Evolutionary conservation across 2,329 filamentous ascomycete genomes (phyloP).

Genomic region (Penicillium sp.): DNA sequence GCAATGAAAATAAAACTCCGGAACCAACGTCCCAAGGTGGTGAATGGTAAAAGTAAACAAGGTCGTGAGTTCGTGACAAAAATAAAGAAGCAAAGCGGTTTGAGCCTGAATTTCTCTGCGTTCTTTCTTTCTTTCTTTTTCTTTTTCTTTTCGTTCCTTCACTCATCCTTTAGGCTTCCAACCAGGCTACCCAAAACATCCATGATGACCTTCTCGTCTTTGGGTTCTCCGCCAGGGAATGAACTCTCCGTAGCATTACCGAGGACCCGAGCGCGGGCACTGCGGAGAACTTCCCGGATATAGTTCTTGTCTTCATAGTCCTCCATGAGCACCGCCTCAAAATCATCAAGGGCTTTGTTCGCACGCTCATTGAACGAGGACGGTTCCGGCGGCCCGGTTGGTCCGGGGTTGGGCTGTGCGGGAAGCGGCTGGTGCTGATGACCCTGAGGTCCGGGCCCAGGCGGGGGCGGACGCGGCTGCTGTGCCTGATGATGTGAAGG

Average conservation of each 20-base stretch:
- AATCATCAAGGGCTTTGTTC: conserved; percentile 50
- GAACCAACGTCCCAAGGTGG: conserved; percentile 1
- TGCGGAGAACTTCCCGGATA: conserved; percentile 49
- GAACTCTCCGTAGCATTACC: conserved; percentile 46
- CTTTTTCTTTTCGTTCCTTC: background rate
- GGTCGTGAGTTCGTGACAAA: conserved; percentile 12
- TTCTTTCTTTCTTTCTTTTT: background rate
- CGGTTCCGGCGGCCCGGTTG: conserved; percentile 32
- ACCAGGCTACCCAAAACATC: conserved; percentile 46
- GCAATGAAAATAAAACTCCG: conserved; percentile 10
- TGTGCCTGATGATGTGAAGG: conserved; percentile 25
- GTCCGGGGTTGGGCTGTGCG: conserved; percentile 21
- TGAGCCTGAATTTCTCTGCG: background rate
- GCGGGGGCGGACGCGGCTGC: conserved; percentile 29
- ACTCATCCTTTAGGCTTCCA: conserved; percentile 43
- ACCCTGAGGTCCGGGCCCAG: conserved; percentile 19
- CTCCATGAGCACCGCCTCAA: conserved; percentile 49
- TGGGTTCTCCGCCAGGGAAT: conserved; percentile 48
- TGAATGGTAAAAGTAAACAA: conserved; percentile 7
- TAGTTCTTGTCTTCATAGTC: conserved; percentile 52
- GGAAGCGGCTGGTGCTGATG: conserved; percentile 25
- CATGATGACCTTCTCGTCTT: conserved; percentile 49
- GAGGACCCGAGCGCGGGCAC: conserved; percentile 46
- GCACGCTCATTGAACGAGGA: conserved; percentile 46
- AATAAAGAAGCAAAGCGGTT: conserved; percentile 2